A percentile compares a stretch with the other conserved stretches of the same genome.
Evolutionary conservation across 345 rosid genomes (phyloP).

Genomic region (Lepidium sativum): DNA sequence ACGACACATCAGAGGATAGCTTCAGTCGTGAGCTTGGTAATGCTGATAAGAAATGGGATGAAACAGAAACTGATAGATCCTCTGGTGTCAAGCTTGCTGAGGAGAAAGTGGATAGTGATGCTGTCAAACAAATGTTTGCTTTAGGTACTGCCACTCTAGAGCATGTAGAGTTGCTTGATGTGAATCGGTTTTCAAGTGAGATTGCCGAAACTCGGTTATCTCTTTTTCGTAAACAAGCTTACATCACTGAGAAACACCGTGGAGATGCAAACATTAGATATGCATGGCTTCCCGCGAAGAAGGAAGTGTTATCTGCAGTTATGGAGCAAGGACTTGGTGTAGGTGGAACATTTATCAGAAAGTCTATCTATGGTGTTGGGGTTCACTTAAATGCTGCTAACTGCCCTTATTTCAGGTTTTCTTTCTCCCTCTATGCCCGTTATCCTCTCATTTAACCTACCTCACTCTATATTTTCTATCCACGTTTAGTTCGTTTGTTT

Average conservation of each 20-base stretch:
- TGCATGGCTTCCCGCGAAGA: slow-evolving; percentile 81
- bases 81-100: slow-evolving; percentile 17
- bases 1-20: slow-evolving; percentile 36
- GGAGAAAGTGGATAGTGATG: slow-evolving; percentile 31
- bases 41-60: slow-evolving; percentile 27
- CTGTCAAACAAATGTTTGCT: slow-evolving; percentile 43
- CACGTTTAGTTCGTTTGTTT: not conserved
- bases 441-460: not conserved
- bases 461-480: not conserved
- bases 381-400: slow-evolving; percentile 58
- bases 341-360: slow-evolving; percentile 33
- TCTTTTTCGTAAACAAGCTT: slow-evolving; percentile 68
- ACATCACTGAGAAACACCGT: slow-evolving; percentile 47
- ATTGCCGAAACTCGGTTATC: slow-evolving; percentile 37
- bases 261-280: slow-evolving; percentile 65
- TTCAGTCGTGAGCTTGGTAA: slow-evolving; percentile 26
- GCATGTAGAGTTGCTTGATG: slow-evolving; percentile 41
- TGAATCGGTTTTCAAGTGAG: slow-evolving; percentile 31
- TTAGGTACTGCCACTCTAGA: slow-evolving; percentile 35
- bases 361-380: slow-evolving; percentile 52
- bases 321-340: slow-evolving; percentile 56
- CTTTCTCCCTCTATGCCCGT: not conserved
- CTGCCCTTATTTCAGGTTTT: slow-evolving; percentile 57
- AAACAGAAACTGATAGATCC: slow-evolving; percentile 8
- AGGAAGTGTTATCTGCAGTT: slow-evolving; percentile 32